These are phyloP conservation scores for Aeschynomene evenia DNA, from an alignment of 306 rosid species.

Conservation along the genomic window DNA sequence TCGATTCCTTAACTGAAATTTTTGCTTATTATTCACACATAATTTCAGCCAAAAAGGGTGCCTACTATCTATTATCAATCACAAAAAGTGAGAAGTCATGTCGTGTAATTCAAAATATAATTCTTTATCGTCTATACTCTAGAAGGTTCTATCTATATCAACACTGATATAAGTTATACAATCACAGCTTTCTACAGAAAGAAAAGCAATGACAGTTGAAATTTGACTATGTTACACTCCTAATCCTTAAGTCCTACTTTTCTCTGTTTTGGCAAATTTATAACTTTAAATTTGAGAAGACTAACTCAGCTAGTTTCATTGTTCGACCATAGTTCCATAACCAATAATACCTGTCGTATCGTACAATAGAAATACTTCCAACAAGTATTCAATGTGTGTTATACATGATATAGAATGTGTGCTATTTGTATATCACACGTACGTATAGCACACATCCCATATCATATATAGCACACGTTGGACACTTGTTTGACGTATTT, in stretches of 20 bases:
- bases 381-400: no score
- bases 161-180: not conserved
- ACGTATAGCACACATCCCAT: no score
- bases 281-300: not conserved
- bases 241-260: not conserved
- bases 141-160: not conserved
- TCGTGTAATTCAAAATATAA: not conserved
- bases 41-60: no score
- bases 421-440: no score
- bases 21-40: no score
- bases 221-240: not conserved
- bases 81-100: not conserved
- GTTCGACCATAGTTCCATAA: not conserved
- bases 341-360: no score
- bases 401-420: no score
- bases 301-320: not conserved
- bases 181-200: not conserved
- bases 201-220: not conserved
- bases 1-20: no score
- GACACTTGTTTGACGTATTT: no score
- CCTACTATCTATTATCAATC: no score
- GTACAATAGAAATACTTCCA: no score
- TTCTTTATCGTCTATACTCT: not conserved
- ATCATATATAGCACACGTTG: no score
- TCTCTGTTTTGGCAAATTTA: not conserved